Conservation (phyloP, 352 stramenopile genomes). For the Phytophthora litchii region DNA sequence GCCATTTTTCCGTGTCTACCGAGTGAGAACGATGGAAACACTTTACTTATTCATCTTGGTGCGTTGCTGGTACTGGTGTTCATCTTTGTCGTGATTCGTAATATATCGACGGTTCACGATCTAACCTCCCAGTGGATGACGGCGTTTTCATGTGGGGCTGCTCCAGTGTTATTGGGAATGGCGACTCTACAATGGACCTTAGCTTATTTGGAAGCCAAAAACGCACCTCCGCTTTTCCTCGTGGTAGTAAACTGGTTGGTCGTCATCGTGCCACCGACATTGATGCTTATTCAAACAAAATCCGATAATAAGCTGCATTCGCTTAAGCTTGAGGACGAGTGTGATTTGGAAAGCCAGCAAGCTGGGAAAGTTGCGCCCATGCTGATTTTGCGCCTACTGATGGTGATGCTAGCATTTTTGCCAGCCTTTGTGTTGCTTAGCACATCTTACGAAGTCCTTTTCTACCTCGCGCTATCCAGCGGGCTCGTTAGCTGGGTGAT, state of each 20-base stretch:
- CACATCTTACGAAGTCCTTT: constrained; percentile 80
- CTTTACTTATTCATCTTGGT: constrained; percentile 50
- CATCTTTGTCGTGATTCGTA: constrained; percentile 6
- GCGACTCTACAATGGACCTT: constrained; percentile 51
- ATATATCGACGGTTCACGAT: constrained; percentile 5
- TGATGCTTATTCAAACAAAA: constrained; percentile 30
- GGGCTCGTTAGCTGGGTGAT: constrained; percentile 63
- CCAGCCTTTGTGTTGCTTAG: constrained; percentile 71
- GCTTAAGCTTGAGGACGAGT: constrained; percentile 9
- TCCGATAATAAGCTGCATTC: constrained; percentile 12
- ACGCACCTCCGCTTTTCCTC: constrained; percentile 38
- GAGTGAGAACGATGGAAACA: constrained; percentile 62
- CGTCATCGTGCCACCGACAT: constrained; percentile 36
- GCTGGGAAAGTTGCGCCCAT: constrained; percentile 1
- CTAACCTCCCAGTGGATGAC: constrained; percentile 11
- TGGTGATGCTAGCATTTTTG: constrained; percentile 54
- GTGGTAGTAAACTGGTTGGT: constrained; percentile 58
- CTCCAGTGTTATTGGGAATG: constrained; percentile 41
- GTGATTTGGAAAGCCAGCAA: constrained; percentile 23
- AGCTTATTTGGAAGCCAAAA: constrained; percentile 32
- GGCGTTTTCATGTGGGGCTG: constrained; percentile 7
- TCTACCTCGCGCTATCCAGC: constrained; percentile 59
- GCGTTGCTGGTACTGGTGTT: constrained; percentile 24
- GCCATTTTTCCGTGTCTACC: constrained; percentile 72
- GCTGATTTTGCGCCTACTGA: constrained; percentile 41